A percentile compares a stretch with the other conserved stretches of the same genome.
phyloP scores from a whole-genome alignment of 257 asterid species.

The Nemophila menziesii region DNA sequence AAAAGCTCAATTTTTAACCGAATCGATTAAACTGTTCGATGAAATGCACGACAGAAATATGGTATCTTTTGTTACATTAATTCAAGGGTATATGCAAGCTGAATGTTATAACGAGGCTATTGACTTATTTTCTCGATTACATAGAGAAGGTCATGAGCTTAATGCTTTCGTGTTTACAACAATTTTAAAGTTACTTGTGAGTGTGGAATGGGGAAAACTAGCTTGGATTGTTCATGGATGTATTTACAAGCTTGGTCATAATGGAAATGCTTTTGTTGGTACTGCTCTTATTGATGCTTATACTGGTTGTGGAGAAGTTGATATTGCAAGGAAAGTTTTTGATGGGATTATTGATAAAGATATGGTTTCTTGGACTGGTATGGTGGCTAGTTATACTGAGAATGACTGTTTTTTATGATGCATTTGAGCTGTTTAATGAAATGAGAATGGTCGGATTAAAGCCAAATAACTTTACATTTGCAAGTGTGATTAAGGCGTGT shows the following conservation, averaged over 20 bases:
- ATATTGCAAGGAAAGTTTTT: constrained; percentile 48
- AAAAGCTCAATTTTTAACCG: constrained; percentile 15
- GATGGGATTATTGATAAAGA: constrained; percentile 45
- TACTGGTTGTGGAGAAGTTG: constrained; percentile 49
- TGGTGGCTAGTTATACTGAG: constrained; percentile 72
- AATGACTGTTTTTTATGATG: constrained; percentile 50
- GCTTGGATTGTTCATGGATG: constrained; percentile 21
- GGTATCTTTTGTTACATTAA: constrained; percentile 36
- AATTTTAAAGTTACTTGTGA: constrained; percentile 29
- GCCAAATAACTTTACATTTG: constrained; percentile 80
- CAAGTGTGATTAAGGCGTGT: constrained; percentile 74
- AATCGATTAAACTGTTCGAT: constrained; percentile 27
- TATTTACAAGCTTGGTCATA: constrained; percentile 21
- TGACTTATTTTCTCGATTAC: constrained; percentile 23
- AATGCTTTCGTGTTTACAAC: constrained; percentile 34
- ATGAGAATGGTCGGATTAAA: constrained; percentile 54
- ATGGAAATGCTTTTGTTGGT: constrained; percentile 46
- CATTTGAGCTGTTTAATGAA: constrained; percentile 36
- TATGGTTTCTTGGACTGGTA: constrained; percentile 86
- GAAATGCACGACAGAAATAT: constrained; percentile 24
- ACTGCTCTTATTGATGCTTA: constrained; percentile 67
- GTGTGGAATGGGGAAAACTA: constrained; percentile 21
- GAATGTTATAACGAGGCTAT: constrained; percentile 14
- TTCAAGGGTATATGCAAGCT: constrained; percentile 20
- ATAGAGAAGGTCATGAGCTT: constrained; percentile 35